Evolutionary conservation across 306 rosid species (phyloP).

Genomic region (Vachellia collinsii): DNA sequence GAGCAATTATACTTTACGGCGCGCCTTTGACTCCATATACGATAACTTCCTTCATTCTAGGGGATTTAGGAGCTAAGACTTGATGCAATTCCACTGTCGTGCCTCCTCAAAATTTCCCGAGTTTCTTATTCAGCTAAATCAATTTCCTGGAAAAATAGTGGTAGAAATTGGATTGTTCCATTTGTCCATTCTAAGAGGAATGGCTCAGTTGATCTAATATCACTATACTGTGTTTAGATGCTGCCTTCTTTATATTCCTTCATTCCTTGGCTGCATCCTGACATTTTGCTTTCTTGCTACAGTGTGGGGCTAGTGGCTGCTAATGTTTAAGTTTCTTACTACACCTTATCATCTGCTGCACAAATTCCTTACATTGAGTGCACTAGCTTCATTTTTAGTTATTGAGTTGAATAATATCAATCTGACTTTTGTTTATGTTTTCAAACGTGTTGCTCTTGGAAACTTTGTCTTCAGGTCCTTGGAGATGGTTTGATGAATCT

Average conservation of each 20-base stretch:
- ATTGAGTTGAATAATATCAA: not conserved
- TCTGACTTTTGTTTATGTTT: conserved; percentile 7
- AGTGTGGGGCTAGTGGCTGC: not conserved
- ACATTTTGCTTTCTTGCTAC: not conserved
- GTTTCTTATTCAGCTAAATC: not conserved
- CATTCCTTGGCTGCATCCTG: conserved; percentile 3
- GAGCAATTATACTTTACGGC: not conserved
- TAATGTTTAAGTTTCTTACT: not conserved
- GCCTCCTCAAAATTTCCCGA: not conserved
- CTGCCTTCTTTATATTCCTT: not conserved
- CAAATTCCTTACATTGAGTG: not conserved
- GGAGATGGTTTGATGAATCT: conserved; percentile 99
- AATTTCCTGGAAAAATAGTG: not conserved
- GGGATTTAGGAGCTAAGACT: not conserved
- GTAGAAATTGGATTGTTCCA: not conserved
- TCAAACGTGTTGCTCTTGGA: conserved; percentile 5
- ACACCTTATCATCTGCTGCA: not conserved
- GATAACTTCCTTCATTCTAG: not conserved
- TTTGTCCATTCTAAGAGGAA: not conserved
- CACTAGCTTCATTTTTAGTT: not conserved
- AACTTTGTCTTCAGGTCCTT: conserved; percentile 67
- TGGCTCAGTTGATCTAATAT: not conserved
- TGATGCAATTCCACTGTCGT: not conserved
- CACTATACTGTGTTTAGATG: not conserved
- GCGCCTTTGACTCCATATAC: not conserved